These are phyloP conservation scores for Mortierella sp. DNA, from an alignment of 371 early-diverging fungal species.

Conservation along the genomic window DNA sequence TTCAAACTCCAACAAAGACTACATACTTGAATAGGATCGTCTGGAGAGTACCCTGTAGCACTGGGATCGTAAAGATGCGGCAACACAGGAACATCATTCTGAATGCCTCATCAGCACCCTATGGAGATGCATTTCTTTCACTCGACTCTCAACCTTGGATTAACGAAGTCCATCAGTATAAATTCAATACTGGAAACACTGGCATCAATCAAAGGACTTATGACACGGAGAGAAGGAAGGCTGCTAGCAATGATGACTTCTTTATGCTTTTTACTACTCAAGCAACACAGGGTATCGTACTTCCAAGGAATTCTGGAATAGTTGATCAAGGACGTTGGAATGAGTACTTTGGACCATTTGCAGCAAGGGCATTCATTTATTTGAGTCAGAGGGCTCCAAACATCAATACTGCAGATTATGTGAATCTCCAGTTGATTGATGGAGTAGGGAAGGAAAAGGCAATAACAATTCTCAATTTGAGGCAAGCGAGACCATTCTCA, in stretches of 20 bases:
- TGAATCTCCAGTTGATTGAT: not conserved
- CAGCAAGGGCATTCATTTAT: not conserved
- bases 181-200: not conserved
- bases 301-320: not conserved
- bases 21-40: not conserved
- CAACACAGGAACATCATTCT: not conserved
- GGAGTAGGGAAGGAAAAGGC: not conserved
- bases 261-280: slow-evolving; percentile 1
- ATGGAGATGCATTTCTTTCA: slow-evolving; percentile 1
- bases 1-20: not conserved
- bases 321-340: not conserved
- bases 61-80: not conserved
- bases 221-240: not conserved
- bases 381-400: not conserved
- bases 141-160: not conserved
- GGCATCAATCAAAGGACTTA: not conserved
- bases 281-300: not conserved
- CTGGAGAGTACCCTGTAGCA: not conserved
- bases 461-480: no score
- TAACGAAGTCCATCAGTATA: slow-evolving; percentile 9
- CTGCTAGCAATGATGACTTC: not conserved
- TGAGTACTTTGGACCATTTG: not conserved
- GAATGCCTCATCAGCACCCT: not conserved
- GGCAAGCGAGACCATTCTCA: not conserved
- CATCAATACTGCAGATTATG: not conserved